A percentile compares a stretch with the other conserved stretches of the same genome.
phyloP scores from a whole-genome alignment of 2,329 filamentous ascomycete genomes.

The Penicillium italicum region DNA sequence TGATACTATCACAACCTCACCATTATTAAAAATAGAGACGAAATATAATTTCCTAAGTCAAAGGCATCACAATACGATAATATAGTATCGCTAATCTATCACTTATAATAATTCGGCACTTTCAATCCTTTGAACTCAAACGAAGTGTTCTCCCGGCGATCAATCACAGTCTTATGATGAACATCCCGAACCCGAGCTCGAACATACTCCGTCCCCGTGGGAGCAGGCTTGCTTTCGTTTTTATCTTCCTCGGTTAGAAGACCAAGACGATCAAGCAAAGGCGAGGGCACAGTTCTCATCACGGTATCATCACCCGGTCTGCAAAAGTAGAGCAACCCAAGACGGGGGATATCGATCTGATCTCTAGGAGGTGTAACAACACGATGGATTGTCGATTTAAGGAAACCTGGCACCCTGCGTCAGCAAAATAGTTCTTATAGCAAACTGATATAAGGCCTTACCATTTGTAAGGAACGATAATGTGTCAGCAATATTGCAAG shows the following conservation, averaged over 20 bases:
- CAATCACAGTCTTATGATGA: constrained; percentile 45
- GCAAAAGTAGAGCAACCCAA: constrained; percentile 40
- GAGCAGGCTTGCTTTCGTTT: constrained; percentile 32
- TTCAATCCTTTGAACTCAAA: constrained; percentile 46
- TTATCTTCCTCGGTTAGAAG: constrained; percentile 42
- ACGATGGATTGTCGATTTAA: constrained; percentile 37
- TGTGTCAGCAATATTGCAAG: constrained; percentile 51
- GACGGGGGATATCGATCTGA: constrained; percentile 31
- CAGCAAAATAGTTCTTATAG: not conserved
- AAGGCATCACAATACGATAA: not conserved
- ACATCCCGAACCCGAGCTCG: constrained; percentile 48
- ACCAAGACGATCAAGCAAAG: constrained; percentile 38
- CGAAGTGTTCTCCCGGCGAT: constrained; percentile 44
- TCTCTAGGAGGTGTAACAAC: constrained; percentile 37
- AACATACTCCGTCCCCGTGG: constrained; percentile 47
- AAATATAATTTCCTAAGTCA: not conserved
- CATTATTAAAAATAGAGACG: not conserved
- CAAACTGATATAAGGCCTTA: not conserved
- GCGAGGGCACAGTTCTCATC: constrained; percentile 34
- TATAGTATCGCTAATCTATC: not conserved
- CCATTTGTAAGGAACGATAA: constrained; percentile 50
- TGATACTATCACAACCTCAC: not conserved
- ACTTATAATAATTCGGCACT: constrained; percentile 37
- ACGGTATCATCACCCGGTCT: constrained; percentile 33
- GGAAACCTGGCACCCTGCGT: constrained; percentile 6